Conservation (phyloP, 2,329 filamentous ascomycete genomes). For the Rhytidhysteron rufulum region DNA sequence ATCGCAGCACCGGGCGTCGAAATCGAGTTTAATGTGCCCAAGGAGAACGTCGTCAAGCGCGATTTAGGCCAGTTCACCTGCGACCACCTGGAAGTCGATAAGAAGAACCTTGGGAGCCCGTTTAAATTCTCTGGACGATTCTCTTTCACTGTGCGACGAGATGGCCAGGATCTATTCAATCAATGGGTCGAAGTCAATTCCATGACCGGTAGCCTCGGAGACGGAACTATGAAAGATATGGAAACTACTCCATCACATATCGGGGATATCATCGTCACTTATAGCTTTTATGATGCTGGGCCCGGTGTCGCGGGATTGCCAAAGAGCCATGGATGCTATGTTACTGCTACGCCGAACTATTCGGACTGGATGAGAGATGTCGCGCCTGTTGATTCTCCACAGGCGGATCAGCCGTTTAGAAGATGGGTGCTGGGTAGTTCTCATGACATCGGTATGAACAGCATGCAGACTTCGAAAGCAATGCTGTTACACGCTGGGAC, state of each 20-base stretch:
- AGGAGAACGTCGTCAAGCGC: conserved; percentile 26
- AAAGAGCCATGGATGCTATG: conserved; percentile 42
- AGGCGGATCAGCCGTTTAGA: conserved; percentile 40
- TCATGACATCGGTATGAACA: conserved; percentile 53
- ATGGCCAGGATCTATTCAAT: conserved; percentile 39
- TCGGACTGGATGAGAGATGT: conserved; percentile 44
- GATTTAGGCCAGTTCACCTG: conserved; percentile 35
- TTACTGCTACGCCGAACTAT: conserved; percentile 44
- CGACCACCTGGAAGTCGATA: conserved; percentile 46
- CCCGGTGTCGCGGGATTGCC: conserved; percentile 40
- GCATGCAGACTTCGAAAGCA: conserved; percentile 40
- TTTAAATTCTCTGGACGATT: conserved; percentile 47
- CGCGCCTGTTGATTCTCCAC: conserved; percentile 37
- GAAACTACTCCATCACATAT: conserved; percentile 27
- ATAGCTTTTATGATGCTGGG: conserved; percentile 50
- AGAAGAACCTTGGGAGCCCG: conserved; percentile 36
- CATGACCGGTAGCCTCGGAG: conserved; percentile 41
- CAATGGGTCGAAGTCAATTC: conserved; percentile 47
- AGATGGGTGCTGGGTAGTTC: conserved; percentile 44
- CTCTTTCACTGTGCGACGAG: conserved; percentile 36
- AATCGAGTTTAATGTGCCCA: conserved; percentile 46
- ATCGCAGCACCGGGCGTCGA: conserved; percentile 35
- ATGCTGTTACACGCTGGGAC: conserved; percentile 38
- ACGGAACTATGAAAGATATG: conserved; percentile 36
- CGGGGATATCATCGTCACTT: conserved; percentile 40